Conservation (phyloP, 768 basidiomycete genomes). For the Psilocybe cyanescens region DNA sequence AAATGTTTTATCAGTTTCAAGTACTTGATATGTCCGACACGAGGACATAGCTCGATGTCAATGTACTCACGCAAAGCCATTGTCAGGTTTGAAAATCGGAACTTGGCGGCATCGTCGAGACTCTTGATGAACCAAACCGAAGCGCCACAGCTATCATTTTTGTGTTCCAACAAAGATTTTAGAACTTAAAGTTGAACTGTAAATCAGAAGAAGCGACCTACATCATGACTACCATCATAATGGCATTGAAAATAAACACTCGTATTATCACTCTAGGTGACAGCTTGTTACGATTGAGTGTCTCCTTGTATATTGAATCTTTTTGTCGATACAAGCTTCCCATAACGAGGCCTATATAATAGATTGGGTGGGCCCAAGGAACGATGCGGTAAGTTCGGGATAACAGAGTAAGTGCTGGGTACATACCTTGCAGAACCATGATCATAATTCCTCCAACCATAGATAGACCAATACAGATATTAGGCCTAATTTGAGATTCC, state of each 20-base stretch:
- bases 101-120: background rate
- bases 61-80: background rate
- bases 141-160: background rate
- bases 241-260: background rate
- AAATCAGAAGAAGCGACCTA: background rate
- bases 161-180: background rate
- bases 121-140: background rate
- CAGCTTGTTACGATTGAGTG: background rate
- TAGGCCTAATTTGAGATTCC: background rate
- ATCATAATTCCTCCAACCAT: background rate
- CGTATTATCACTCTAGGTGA: background rate
- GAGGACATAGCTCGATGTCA: background rate
- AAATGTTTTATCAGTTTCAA: background rate
- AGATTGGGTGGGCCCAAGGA: too few species aligned
- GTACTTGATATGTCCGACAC: too few species aligned
- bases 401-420: too few species aligned
- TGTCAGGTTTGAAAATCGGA: background rate
- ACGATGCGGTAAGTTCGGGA: too few species aligned
- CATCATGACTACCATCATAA: background rate
- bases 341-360: background rate
- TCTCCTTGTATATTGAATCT: background rate
- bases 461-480: background rate
- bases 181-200: too few species aligned
- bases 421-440: background rate
- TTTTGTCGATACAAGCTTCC: background rate